Conservation (phyloP, 192 early-diverging fungal species). For the Rhizophagus clarus region DNA sequence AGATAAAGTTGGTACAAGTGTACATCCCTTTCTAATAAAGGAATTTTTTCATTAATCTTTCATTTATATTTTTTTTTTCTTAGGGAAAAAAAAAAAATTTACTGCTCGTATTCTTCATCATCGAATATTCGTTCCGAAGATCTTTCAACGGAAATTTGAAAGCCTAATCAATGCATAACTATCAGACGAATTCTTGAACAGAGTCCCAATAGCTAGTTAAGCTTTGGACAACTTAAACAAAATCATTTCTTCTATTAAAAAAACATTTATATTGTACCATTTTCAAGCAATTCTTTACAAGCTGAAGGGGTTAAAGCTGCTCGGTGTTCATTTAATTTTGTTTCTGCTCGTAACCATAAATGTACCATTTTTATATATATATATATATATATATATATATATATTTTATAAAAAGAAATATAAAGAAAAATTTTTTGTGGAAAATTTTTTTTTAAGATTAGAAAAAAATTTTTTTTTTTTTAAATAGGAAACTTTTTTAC, state of each 20-base stretch:
- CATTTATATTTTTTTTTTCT: not conserved
- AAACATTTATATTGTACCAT: slow-evolving; percentile 41
- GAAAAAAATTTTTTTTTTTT: too few species aligned
- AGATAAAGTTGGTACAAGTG: slow-evolving; percentile 71
- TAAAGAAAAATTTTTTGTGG: too few species aligned
- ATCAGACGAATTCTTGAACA: not conserved
- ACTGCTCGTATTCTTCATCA: slow-evolving; percentile 83
- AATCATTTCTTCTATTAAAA: not conserved
- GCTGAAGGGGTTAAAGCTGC: slow-evolving; percentile 87
- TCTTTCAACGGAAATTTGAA: slow-evolving; percentile 89
- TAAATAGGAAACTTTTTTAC: too few species aligned
- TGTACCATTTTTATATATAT: slow-evolving; percentile 59
- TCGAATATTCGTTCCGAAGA: slow-evolving; percentile 84
- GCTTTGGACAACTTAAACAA: not conserved
- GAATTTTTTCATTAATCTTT: not conserved
- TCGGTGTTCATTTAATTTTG: slow-evolving; percentile 95
- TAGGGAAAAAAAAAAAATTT: slow-evolving; percentile 25
- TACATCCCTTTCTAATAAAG: slow-evolving; percentile 70
- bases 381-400: too few species aligned
- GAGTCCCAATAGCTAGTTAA: not conserved
- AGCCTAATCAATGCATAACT: slow-evolving; percentile 45
- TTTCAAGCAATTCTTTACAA: slow-evolving; percentile 76
- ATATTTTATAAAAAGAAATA: too few species aligned
- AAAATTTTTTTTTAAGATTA: too few species aligned
- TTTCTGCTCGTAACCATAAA: slow-evolving; percentile 96